Percentiles rank a stretch among this genome's conserved stretches.
These are phyloP conservation scores for Ceratobasidium sp. DNA, from an alignment of 1,284 basidiomycete species.

Conservation along the genomic window DNA sequence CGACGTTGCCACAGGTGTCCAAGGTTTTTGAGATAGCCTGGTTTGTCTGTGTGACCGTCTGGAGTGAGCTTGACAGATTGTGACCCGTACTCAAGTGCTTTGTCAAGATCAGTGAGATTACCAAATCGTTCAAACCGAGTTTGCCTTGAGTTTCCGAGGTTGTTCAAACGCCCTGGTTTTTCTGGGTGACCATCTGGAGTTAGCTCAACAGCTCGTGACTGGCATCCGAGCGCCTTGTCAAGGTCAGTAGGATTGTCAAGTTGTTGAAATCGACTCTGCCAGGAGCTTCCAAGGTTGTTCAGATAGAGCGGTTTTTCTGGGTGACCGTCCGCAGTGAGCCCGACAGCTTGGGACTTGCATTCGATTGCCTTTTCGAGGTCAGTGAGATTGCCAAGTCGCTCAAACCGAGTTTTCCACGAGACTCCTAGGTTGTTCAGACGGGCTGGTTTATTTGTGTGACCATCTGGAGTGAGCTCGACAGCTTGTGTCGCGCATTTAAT, in stretches of 20 bases:
- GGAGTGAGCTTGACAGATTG: background rate
- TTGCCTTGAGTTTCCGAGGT: background rate
- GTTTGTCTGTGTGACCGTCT: background rate
- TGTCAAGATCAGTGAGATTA: background rate
- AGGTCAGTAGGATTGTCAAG: background rate
- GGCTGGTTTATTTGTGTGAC: background rate
- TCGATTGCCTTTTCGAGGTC: constrained; percentile 4
- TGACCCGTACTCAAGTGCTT: background rate
- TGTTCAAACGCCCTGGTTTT: background rate
- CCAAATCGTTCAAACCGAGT: constrained; percentile 1
- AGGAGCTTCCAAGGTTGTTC: background rate
- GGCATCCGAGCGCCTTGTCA: constrained; percentile 10
- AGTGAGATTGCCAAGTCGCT: background rate
- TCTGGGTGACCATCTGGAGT: background rate
- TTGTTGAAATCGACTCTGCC: background rate
- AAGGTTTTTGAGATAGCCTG: too few relatives aligned
- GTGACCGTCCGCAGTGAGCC: background rate
- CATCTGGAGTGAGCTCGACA: background rate
- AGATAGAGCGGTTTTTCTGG: background rate
- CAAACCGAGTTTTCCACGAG: background rate
- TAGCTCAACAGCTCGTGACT: constrained; percentile 1
- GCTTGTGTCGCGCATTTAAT: background rate
- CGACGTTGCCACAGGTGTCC: background rate
- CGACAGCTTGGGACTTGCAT: background rate
- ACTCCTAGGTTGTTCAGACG: constrained; percentile 3